Evolutionary conservation across 192 early-diverging fungal genomes (phyloP), one percentile per base, ranked within the genome.

Genomic region (Haplosporangium gracile): DNA sequence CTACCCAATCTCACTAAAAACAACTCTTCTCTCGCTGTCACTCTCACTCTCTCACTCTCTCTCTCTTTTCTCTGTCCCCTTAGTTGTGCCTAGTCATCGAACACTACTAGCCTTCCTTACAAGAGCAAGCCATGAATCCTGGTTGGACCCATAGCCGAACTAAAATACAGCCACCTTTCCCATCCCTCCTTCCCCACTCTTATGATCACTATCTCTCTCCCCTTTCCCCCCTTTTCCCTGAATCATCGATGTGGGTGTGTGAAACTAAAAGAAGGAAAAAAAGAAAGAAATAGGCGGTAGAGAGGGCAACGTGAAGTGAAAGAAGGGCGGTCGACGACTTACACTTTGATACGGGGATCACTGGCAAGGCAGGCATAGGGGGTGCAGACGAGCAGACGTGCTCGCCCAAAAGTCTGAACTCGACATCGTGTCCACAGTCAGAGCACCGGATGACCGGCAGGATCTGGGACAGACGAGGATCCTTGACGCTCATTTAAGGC

Each of bases 371-470:
- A 24, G 92, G 92, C 55, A 93, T 88, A 16, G 89, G 84, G 10
- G 91, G 91, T 42, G 85, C 89, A 60, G 82, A 88, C 10, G 89
- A 79, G 70, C 92, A 93, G 22, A 92, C 74, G 83, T 93, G 92
- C 70, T 90, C 88, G 24, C 89, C 90, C 15, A 93, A 74, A 24
- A 73, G 72, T 36, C 89, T 82, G 55, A 93, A 89, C 70, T 91
- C 91, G 60, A 93, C 89, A 74, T 91, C 88, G 69, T 87, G 71
- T 29, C 91, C 92, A 89, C 92, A 93, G 82, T 92, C 90, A 49
- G 90, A 90, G 80, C 92, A 93, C 49, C 91, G 90, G 51, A 93
- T 89, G 45, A 90, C 83, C 9, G 91, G 90, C 38, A 93, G 78
- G 53, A 93, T 75, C 86, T 93, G 91, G 40, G 90, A 91, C 40